These are phyloP conservation scores for Lagerstroemia speciosa DNA, from an alignment of 345 rosid species.

Conservation along the genomic window DNA sequence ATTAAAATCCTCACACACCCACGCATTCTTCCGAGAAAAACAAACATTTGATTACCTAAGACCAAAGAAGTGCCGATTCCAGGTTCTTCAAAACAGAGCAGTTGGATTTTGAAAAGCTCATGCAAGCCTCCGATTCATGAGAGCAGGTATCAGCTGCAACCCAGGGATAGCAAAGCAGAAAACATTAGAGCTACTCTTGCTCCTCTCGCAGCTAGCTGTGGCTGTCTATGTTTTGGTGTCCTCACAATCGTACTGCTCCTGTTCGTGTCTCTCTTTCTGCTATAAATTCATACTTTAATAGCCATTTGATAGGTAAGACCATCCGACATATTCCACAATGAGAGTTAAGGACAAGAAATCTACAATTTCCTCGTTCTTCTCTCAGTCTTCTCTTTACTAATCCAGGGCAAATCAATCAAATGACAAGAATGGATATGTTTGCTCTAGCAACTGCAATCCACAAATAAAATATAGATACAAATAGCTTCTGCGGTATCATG, in stretches of 20 bases:
- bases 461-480: not conserved
- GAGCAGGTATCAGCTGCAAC: not conserved
- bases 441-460: not conserved
- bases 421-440: not conserved
- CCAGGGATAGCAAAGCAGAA: not conserved
- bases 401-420: not conserved
- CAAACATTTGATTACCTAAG: not conserved
- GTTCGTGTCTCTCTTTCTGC: conserved; percentile 1
- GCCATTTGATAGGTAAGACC: not conserved
- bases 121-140: not conserved
- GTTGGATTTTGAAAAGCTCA: not conserved
- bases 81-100: not conserved
- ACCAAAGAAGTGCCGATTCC: not conserved
- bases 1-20: not conserved
- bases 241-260: conserved; percentile 1
- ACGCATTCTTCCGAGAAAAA: not conserved
- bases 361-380: not conserved
- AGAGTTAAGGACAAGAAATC: not conserved
- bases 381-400: not conserved
- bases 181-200: not conserved
- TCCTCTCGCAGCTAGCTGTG: too few relatives aligned
- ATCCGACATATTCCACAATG: not conserved
- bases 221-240: too few relatives aligned
- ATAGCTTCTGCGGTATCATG: not conserved
- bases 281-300: too few relatives aligned